Evolutionary conservation across 2,329 filamentous ascomycete species (phyloP).

Genomic region (Sarocladium strictum): DNA sequence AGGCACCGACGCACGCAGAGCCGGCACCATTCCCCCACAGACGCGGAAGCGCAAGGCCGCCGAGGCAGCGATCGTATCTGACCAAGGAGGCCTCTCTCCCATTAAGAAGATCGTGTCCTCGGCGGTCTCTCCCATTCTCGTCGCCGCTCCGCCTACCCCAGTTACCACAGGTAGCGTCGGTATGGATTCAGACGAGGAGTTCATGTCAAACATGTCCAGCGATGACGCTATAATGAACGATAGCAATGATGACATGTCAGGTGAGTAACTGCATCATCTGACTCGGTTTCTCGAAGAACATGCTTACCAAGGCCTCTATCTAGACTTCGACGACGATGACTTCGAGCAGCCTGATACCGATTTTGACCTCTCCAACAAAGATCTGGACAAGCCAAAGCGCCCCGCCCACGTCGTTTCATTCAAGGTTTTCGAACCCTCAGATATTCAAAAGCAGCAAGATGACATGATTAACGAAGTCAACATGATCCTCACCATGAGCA

Average conservation of each 20-base stretch:
- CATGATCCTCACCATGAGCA: conserved; percentile 80
- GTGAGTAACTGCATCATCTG: conserved; percentile 6
- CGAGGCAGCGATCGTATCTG: conserved; percentile 54
- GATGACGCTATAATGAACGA: conserved; percentile 68
- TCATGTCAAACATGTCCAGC: conserved; percentile 75
- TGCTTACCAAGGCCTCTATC: neutral
- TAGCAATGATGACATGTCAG: conserved; percentile 65
- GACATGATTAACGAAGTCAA: conserved; percentile 85
- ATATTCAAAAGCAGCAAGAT: conserved; percentile 82
- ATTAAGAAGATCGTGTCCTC: conserved; percentile 54
- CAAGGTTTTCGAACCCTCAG: conserved; percentile 70
- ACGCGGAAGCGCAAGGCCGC: conserved; percentile 59
- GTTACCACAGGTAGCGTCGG: conserved; percentile 48
- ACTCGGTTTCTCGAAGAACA: conserved; percentile 12
- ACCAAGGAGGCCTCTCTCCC: conserved; percentile 35
- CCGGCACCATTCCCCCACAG: conserved; percentile 53
- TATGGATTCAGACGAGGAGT: conserved; percentile 96
- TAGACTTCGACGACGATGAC: conserved; percentile 48
- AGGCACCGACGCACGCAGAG: conserved; percentile 9
- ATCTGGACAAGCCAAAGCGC: conserved; percentile 64
- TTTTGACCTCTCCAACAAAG: conserved; percentile 45
- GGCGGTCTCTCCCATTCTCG: conserved; percentile 23
- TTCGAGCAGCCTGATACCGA: conserved; percentile 53
- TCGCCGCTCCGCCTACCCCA: conserved; percentile 51
- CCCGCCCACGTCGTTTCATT: conserved; percentile 79